Conservation (phyloP, 495 filamentous ascomycete species). For the Viridothelium virens region DNA sequence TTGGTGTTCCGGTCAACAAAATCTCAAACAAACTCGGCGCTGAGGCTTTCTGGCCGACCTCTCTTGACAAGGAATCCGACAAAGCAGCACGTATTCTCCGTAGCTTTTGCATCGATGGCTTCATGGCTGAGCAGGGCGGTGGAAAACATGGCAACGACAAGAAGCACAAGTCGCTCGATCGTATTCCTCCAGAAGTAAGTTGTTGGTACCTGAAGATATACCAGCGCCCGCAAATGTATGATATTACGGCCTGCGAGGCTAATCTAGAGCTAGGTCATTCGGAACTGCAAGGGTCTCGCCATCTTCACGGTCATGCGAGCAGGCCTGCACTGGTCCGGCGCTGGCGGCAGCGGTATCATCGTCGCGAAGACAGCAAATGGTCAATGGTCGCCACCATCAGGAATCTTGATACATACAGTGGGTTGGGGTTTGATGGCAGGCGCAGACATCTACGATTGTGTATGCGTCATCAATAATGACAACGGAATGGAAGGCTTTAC, state of each 20-base stretch:
- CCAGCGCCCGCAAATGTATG: not conserved
- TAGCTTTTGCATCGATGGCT: constrained; percentile 71
- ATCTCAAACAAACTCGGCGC: constrained; percentile 63
- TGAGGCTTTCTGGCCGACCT: constrained; percentile 75
- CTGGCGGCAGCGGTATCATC: constrained; percentile 75
- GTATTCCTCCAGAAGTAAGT: constrained; percentile 60
- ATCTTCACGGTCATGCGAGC: constrained; percentile 91
- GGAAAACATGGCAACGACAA: constrained; percentile 49
- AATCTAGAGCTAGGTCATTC: constrained; percentile 48
- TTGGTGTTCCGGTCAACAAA: constrained; percentile 58
- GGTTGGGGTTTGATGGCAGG: constrained; percentile 76
- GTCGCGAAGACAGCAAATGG: constrained; percentile 70
- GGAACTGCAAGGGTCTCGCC: constrained; percentile 73
- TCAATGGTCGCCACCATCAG: constrained; percentile 81
- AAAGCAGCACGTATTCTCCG: constrained; percentile 73
- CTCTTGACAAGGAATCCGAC: constrained; percentile 68
- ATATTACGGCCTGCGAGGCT: not conserved
- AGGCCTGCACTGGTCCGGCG: constrained; percentile 79
- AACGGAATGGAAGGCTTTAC: constrained; percentile 75
- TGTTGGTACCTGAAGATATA: not conserved
- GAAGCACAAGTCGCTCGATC: constrained; percentile 63
- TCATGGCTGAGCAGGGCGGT: constrained; percentile 39
- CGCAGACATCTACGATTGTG: constrained; percentile 88
- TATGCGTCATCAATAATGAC: constrained; percentile 78
- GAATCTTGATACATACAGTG: constrained; percentile 76